A percentile compares a stretch with the other conserved stretches of the same genome.
Conservation (phyloP, 805 yeast genomes). For the Lachancea mirantina region DNA sequence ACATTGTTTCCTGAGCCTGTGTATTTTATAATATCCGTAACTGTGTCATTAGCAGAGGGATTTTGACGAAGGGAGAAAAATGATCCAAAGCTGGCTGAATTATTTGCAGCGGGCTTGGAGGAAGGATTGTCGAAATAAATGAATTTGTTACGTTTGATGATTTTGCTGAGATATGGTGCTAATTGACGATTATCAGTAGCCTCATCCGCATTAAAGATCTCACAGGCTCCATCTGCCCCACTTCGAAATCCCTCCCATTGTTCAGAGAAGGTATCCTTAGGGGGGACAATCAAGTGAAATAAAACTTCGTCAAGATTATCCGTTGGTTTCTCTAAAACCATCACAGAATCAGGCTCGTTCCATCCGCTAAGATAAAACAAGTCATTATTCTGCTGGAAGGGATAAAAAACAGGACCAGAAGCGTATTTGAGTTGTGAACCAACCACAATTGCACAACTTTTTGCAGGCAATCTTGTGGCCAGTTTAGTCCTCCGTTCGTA, state of each 20-base stretch:
- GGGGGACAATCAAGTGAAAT: conserved; percentile 80
- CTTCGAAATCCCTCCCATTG: conserved; percentile 94
- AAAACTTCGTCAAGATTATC: conserved; percentile 45
- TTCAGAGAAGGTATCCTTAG: conserved; percentile 68
- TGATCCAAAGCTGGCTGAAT: conserved; percentile 25
- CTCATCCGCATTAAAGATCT: conserved; percentile 82
- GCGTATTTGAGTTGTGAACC: conserved; percentile 72
- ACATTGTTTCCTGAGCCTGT: conserved; percentile 32
- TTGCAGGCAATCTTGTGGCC: conserved; percentile 48
- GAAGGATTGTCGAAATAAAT: conserved; percentile 49
- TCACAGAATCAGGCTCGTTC: conserved; percentile 80
- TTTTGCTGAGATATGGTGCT: conserved; percentile 36
- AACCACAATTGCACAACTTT: conserved; percentile 64
- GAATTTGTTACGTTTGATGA: conserved; percentile 42
- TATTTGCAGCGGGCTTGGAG: conserved; percentile 13
- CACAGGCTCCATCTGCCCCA: conserved; percentile 75
- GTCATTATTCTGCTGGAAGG: conserved; percentile 89
- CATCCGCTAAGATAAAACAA: conserved; percentile 84
- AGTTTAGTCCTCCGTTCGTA: conserved; percentile 60
- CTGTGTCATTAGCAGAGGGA: conserved; percentile 23
- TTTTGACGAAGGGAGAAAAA: conserved; percentile 25
- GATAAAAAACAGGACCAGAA: conserved; percentile 85
- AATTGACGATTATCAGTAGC: conserved; percentile 46
- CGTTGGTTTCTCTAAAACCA: conserved; percentile 55
- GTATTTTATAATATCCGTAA: conserved; percentile 22